Evolutionary conservation across 2,329 filamentous ascomycete species (phyloP).

Genomic region (Trichoderma sp.): DNA sequence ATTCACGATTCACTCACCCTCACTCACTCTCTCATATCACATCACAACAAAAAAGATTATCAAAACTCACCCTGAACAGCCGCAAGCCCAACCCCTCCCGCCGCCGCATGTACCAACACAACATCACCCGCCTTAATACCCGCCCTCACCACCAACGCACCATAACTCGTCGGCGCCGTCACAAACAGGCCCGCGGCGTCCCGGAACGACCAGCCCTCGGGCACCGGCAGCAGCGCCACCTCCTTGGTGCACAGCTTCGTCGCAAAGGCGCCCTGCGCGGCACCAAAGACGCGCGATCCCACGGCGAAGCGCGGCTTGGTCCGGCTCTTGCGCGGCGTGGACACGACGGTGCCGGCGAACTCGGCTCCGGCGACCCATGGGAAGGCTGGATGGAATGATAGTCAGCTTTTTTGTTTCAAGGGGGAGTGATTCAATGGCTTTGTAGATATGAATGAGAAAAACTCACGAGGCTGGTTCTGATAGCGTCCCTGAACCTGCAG

Average conservation of each 20-base stretch:
- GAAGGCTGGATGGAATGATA: slow-evolving; percentile 48
- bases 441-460: no score
- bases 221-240: slow-evolving; percentile 66
- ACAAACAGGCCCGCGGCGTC: slow-evolving; percentile 89
- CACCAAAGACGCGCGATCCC: slow-evolving; percentile 84
- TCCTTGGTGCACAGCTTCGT: slow-evolving; percentile 70
- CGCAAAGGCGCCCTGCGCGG: slow-evolving; percentile 80
- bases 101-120: slow-evolving; percentile 88
- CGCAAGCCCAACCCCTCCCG: slow-evolving; percentile 85
- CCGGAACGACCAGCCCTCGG: slow-evolving; percentile 75
- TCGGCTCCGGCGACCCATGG: slow-evolving; percentile 87
- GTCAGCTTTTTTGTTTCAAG: neutral
- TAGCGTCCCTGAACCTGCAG: slow-evolving; percentile 95
- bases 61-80: slow-evolving; percentile 67
- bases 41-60: neutral
- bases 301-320: slow-evolving; percentile 60
- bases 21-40: neutral
- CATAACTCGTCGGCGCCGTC: slow-evolving; percentile 87
- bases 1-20: no score
- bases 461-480: slow-evolving; percentile 74
- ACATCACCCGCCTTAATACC: slow-evolving; percentile 75
- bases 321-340: slow-evolving; percentile 52
- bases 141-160: slow-evolving; percentile 74
- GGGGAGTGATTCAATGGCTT: no score
- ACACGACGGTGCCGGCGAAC: slow-evolving; percentile 75